phyloP scores from a whole-genome alignment of 108 stramenopile species.

The Schizochytrium sp. region DNA sequence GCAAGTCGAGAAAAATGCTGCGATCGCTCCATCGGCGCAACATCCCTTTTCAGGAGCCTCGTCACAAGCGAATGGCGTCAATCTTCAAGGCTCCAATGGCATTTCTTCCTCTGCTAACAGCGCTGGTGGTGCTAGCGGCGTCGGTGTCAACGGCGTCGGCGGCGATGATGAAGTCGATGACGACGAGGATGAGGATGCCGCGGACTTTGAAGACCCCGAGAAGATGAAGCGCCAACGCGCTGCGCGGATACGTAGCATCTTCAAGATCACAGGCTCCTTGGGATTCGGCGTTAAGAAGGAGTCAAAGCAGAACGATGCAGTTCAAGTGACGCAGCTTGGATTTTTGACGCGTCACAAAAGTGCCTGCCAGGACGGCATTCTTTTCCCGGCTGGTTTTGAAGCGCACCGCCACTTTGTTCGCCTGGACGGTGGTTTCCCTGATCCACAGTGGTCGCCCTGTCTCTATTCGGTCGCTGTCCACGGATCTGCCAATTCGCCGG shows the following conservation, averaged over 20 bases:
- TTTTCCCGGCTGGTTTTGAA: not conserved
- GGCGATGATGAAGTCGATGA: too few species aligned
- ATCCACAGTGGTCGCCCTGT: not conserved
- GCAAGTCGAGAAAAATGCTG: too few species aligned
- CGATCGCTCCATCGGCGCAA: too few species aligned
- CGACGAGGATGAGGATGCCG: not conserved
- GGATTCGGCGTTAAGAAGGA: not conserved
- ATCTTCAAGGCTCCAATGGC: too few species aligned
- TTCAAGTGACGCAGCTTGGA: not conserved
- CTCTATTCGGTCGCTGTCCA: not conserved
- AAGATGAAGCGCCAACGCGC: not conserved
- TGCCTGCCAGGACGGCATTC: not conserved
- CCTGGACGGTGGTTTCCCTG: not conserved
- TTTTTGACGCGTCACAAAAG: not conserved
- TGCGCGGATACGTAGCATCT: not conserved
- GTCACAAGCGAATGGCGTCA: too few species aligned
- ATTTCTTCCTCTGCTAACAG: too few species aligned
- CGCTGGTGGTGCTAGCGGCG: too few species aligned
- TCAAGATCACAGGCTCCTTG: not conserved
- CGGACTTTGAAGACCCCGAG: not conserved
- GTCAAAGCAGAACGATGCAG: not conserved
- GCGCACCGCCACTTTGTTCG: not conserved
- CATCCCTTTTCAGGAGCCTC: too few species aligned
- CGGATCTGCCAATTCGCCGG: not conserved
- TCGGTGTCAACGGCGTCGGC: too few species aligned